These are phyloP conservation scores for Coemansia sp. DNA, from an alignment of 192 early-diverging fungal genomes.

Conservation along the genomic window DNA sequence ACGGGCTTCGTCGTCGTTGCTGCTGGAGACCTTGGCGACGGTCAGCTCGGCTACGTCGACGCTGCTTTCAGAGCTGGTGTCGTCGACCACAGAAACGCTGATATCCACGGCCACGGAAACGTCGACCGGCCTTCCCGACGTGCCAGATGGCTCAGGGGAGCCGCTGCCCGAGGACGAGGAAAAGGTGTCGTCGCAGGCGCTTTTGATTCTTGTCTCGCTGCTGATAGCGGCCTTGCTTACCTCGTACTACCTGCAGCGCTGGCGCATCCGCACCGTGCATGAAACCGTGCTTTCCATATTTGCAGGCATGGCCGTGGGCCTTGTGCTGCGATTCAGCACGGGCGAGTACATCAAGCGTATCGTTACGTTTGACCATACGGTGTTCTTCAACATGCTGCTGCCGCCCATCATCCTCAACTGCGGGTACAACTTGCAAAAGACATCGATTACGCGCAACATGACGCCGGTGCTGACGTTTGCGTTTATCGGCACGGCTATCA, in stretches of 20 bases:
- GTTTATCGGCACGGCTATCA: constrained; percentile 87
- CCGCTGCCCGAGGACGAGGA: constrained; percentile 62
- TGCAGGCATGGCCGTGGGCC: constrained; percentile 63
- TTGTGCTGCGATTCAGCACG: constrained; percentile 48
- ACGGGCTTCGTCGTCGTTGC: neutral
- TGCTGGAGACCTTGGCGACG: neutral
- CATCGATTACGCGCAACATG: constrained; percentile 83
- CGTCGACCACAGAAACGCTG: neutral
- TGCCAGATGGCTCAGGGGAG: constrained; percentile 20
- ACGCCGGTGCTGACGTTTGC: constrained; percentile 91
- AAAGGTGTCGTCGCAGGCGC: constrained; percentile 72
- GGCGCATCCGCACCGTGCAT: constrained; percentile 85
- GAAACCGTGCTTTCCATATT: constrained; percentile 95
- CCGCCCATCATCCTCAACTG: constrained; percentile 98
- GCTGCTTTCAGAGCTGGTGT: neutral
- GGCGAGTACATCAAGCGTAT: constrained; percentile 64
- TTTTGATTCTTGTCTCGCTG: constrained; percentile 82
- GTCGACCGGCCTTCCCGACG: neutral
- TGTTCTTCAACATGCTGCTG: constrained; percentile 95
- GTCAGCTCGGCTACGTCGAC: neutral
- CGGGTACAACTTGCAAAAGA: constrained; percentile 90
- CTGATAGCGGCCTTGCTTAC: constrained; percentile 82
- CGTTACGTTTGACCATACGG: constrained; percentile 85
- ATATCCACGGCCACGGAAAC: constrained; percentile 5
- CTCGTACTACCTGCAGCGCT: constrained; percentile 84